Conservation (phyloP, 2,329 filamentous ascomycete genomes). For the Fusarium buxicola region DNA sequence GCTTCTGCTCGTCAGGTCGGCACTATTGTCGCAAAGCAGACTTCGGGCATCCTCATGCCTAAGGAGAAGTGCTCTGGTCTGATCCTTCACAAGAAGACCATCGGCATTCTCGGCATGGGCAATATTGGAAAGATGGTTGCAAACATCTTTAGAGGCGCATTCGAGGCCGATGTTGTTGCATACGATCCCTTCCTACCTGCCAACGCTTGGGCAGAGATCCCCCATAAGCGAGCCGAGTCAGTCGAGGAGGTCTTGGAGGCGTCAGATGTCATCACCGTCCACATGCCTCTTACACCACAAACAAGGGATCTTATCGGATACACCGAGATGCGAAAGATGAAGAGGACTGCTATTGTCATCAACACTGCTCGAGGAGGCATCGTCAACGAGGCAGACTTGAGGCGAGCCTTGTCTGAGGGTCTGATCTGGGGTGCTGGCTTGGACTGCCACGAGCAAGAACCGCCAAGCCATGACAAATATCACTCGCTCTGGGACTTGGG, state of each 20-base stretch:
- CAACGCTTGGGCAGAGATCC: constrained; percentile 49
- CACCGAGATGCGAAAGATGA: constrained; percentile 51
- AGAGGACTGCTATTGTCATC: constrained; percentile 53
- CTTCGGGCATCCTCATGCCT: constrained; percentile 44
- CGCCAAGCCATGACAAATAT: constrained; percentile 52
- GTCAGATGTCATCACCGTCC: constrained; percentile 52
- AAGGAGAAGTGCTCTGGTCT: constrained; percentile 58
- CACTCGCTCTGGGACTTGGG: constrained; percentile 50
- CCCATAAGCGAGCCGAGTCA: constrained; percentile 46
- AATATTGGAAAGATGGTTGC: constrained; percentile 53
- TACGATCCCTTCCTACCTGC: constrained; percentile 52
- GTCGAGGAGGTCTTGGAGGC: constrained; percentile 49
- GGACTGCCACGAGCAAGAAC: constrained; percentile 56
- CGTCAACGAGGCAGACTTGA: constrained; percentile 52
- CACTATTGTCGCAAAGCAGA: constrained; percentile 48
- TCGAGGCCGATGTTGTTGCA: constrained; percentile 50
- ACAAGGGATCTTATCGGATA: constrained; percentile 50
- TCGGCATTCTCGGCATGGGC: constrained; percentile 56
- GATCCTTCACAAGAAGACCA: constrained; percentile 49
- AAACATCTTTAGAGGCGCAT: constrained; percentile 52
- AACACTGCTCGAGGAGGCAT: constrained; percentile 56
- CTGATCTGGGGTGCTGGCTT: constrained; percentile 55
- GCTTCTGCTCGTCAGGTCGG: constrained; percentile 50
- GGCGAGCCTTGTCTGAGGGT: constrained; percentile 47
- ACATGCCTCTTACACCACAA: constrained; percentile 51